Percentiles rank a stretch among this genome's conserved stretches.
Conservation (phyloP, 2,329 filamentous ascomycete species). For the Alternaria triticimaculans region DNA sequence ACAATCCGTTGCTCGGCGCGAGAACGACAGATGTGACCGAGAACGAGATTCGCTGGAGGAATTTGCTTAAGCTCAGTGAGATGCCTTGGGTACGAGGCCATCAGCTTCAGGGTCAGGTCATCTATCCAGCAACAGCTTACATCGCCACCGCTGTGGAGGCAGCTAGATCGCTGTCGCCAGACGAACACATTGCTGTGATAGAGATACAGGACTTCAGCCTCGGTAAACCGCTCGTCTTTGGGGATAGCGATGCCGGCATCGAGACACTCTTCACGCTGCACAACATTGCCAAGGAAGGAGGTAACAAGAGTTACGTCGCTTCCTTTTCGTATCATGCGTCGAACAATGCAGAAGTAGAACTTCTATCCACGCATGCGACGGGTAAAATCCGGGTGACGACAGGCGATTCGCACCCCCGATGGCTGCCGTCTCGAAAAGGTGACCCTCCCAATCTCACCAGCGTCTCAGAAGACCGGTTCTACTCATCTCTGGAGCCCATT, state of each 20-base stretch:
- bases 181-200: background rate
- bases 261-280: background rate
- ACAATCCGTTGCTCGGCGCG: background rate
- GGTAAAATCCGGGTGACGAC: background rate
- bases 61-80: background rate
- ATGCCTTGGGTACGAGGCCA: background rate
- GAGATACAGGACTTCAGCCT: constrained; percentile 1
- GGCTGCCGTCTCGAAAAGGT: background rate
- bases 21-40: background rate
- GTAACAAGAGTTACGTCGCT: background rate
- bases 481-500: background rate
- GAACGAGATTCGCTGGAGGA: background rate
- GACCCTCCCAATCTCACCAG: background rate
- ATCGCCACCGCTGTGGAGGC: background rate
- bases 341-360: background rate
- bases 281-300: background rate
- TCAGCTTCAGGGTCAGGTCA: background rate
- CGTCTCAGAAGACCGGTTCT: background rate
- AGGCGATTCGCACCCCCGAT: background rate
- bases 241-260: background rate
- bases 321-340: background rate
- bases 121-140: background rate
- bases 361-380: background rate
- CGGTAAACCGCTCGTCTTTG: background rate
- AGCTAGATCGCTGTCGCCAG: background rate